phyloP scores from a whole-genome alignment of 257 asterid species.

The Plantago ovata region DNA sequence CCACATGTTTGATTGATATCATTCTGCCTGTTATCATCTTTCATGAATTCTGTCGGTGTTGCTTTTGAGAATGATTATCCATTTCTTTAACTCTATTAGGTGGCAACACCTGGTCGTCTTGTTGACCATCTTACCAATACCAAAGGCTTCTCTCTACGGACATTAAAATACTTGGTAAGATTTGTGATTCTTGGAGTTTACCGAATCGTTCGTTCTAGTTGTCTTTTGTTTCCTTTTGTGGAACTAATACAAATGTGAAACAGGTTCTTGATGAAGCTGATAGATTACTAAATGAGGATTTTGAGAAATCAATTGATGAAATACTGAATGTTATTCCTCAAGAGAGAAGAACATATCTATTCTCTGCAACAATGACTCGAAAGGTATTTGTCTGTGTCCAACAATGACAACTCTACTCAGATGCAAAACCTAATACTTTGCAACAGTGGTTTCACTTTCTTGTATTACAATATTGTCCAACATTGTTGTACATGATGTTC shows the following conservation, averaged over 20 bases:
- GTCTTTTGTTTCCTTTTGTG: background rate
- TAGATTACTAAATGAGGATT: constrained; percentile 84
- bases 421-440: too few relatives aligned
- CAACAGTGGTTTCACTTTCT: background rate
- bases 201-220: background rate
- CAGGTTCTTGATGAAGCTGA: constrained; percentile 98
- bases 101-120: constrained; percentile 97
- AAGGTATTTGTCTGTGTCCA: constrained; percentile 42
- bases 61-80: background rate
- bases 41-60: background rate
- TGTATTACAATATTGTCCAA: background rate
- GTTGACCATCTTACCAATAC: constrained; percentile 90
- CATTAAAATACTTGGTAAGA: constrained; percentile 72
- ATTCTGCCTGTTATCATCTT: constrained; percentile 3
- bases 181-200: constrained; percentile 15
- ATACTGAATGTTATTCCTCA: constrained; percentile 73
- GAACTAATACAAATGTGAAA: too few relatives aligned
- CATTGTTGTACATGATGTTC: too few relatives aligned
- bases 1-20: too few relatives aligned
- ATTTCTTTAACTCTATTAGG: constrained; percentile 37
- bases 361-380: constrained; percentile 97
- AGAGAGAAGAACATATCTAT: constrained; percentile 78
- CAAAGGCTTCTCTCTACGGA: constrained; percentile 79
- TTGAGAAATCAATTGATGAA: constrained; percentile 77
- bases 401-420: background rate